phyloP scores from a whole-genome alignment of 345 rosid species.

The Rubroshorea leprosula region DNA sequence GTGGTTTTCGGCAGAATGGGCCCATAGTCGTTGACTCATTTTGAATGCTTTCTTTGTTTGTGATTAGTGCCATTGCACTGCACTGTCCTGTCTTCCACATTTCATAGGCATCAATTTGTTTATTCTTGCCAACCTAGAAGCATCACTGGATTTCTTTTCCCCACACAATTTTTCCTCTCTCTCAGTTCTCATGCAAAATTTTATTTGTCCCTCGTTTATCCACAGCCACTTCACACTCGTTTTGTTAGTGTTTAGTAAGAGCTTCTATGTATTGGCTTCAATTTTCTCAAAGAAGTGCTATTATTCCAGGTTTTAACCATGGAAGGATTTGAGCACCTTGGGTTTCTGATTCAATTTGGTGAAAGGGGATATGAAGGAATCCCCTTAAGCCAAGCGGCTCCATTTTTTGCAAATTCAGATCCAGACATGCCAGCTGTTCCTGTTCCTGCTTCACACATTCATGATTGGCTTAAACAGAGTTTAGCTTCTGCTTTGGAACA shows the following conservation, averaged over 20 bases:
- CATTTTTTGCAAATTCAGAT: conserved; percentile 97
- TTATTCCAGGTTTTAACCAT: conserved; percentile 71
- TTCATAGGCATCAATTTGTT: not conserved
- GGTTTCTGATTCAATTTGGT: conserved; percentile 87
- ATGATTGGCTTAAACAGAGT: conserved; percentile 81
- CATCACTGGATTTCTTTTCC: not conserved
- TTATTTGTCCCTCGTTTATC: not conserved
- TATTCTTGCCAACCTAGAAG: not conserved
- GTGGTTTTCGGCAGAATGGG: not conserved
- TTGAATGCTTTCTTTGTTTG: not conserved
- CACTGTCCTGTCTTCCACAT: too few species aligned
- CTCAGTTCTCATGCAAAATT: not conserved
- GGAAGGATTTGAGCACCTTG: conserved; percentile 96
- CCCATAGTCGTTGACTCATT: not conserved
- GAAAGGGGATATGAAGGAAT: conserved; percentile 78
- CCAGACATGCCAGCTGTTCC: conserved; percentile 99
- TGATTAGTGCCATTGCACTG: too few species aligned
- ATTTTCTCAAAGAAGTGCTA: conserved; percentile 18
- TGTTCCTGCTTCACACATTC: conserved; percentile 82
- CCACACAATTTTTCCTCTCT: not conserved
- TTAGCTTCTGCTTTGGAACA: conserved; percentile 71
- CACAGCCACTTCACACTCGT: not conserved
- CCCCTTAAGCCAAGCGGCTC: conserved; percentile 83
- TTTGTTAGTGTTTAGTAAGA: not conserved
- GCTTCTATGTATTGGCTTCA: conserved; percentile 8